Percentiles rank a stretch among this genome's conserved stretches.
Conservation (phyloP, 768 basidiomycete genomes). For the Suillus cothurnatus region DNA sequence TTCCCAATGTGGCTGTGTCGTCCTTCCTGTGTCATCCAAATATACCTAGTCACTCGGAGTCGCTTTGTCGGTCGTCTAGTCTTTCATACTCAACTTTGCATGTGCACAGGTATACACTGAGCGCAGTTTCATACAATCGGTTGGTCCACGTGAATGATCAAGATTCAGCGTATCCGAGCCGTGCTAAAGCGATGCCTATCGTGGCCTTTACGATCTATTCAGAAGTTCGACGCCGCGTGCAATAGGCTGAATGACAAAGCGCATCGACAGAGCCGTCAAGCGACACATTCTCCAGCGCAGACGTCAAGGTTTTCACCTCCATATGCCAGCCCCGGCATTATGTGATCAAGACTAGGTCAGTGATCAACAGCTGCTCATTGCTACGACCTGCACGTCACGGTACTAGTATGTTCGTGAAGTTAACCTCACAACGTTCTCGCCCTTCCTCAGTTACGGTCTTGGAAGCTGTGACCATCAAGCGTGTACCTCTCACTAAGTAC, state of each 20-base stretch:
- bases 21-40: neutral
- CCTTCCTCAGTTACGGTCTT: neutral
- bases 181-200: neutral
- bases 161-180: neutral
- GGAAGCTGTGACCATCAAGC: neutral
- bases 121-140: neutral
- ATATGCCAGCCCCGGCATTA: neutral
- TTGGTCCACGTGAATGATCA: neutral
- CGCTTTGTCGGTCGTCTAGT: neutral
- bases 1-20: neutral
- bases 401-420: neutral
- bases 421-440: neutral
- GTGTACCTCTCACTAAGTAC: neutral
- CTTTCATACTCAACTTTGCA: neutral
- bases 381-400: neutral
- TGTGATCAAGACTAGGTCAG: neutral
- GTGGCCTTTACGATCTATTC: neutral
- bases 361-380: neutral
- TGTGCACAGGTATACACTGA: neutral
- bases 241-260: neutral
- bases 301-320: neutral
- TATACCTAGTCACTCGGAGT: neutral
- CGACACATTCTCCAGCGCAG: neutral
- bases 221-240: too few relatives aligned
- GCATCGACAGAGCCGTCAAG: neutral